Evolutionary conservation across 2,329 filamentous ascomycete genomes (phyloP).

Genomic region (Apiospora kogelbergensis): DNA sequence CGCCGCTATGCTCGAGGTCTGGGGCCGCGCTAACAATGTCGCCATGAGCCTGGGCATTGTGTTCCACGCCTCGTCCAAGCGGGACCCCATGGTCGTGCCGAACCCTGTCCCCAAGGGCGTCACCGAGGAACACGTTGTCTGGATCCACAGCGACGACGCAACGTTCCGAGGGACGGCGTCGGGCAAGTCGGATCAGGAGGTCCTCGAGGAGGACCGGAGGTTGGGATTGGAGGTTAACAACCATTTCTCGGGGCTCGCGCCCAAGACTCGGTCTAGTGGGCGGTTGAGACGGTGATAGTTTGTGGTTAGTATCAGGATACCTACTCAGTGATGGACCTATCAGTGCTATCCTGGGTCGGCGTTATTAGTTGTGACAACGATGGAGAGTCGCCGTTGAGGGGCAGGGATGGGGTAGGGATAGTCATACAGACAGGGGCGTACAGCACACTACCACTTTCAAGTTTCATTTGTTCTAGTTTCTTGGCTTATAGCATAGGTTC

Average conservation of each 20-base stretch:
- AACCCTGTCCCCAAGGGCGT: background rate
- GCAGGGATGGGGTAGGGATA: background rate
- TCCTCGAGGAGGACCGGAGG: background rate
- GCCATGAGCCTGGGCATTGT: conserved; percentile 9
- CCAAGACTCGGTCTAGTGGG: background rate
- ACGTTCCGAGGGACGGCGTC: background rate
- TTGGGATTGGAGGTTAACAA: background rate
- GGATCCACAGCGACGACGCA: conserved; percentile 7
- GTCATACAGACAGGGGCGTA: background rate
- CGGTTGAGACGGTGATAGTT: background rate
- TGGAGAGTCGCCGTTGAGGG: background rate
- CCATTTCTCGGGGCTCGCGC: conserved; percentile 11
- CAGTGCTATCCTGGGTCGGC: background rate
- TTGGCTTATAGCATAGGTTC: conserved; percentile 1
- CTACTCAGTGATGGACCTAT: background rate
- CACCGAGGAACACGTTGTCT: background rate
- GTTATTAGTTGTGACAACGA: background rate
- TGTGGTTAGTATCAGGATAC: background rate
- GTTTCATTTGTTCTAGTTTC: background rate
- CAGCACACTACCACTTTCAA: background rate
- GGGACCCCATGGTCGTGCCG: background rate
- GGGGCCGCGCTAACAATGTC: background rate
- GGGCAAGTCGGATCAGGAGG: background rate
- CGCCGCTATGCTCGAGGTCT: conserved; percentile 8
- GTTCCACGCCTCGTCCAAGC: background rate